A percentile compares a stretch with the other conserved stretches of the same genome.
Conservation (phyloP, 768 basidiomycete species). For the Favolaschia claudopus region DNA sequence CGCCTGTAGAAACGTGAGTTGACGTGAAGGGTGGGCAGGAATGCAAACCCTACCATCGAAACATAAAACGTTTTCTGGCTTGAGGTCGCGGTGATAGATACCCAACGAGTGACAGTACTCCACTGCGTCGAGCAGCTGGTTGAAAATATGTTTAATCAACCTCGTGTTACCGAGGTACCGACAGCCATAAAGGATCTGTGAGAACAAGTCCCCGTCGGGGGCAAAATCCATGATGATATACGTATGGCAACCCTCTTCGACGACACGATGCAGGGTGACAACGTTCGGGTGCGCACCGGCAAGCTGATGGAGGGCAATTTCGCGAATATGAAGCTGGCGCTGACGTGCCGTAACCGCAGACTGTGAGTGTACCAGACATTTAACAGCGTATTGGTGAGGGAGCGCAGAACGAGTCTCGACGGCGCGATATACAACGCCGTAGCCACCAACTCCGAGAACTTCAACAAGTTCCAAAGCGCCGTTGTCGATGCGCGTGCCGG, state of each 20-base stretch:
- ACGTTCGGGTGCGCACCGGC: slow-evolving; percentile 81
- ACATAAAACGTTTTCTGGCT: slow-evolving; percentile 95
- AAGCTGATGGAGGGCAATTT: slow-evolving; percentile 83
- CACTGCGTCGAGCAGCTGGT: slow-evolving; percentile 93
- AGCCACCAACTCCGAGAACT: slow-evolving; percentile 91
- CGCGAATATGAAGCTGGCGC: slow-evolving; percentile 83
- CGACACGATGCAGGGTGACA: slow-evolving; percentile 87
- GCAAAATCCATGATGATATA: slow-evolving; percentile 96
- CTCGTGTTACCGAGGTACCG: slow-evolving; percentile 85
- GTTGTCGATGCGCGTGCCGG: slow-evolving; percentile 86
- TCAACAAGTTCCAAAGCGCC: slow-evolving; percentile 84
- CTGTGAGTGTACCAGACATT: slow-evolving; percentile 76
- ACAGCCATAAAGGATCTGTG: slow-evolving; percentile 81
- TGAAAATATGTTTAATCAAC: slow-evolving; percentile 89
- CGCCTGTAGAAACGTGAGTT: slow-evolving; percentile 41
- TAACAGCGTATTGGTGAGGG: slow-evolving; percentile 81
- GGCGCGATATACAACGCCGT: slow-evolving; percentile 94
- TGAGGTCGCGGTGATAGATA: slow-evolving; percentile 96
- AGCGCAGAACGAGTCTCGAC: slow-evolving; percentile 63
- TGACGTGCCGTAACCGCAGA: slow-evolving; percentile 57
- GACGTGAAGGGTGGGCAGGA: not conserved
- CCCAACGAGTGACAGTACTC: slow-evolving; percentile 91
- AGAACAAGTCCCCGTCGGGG: slow-evolving; percentile 89
- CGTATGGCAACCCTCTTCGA: slow-evolving; percentile 82
- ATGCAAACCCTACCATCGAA: slow-evolving; percentile 52